phyloP scores from a whole-genome alignment of 495 filamentous ascomycete species.

The Oidiodendron maius region DNA sequence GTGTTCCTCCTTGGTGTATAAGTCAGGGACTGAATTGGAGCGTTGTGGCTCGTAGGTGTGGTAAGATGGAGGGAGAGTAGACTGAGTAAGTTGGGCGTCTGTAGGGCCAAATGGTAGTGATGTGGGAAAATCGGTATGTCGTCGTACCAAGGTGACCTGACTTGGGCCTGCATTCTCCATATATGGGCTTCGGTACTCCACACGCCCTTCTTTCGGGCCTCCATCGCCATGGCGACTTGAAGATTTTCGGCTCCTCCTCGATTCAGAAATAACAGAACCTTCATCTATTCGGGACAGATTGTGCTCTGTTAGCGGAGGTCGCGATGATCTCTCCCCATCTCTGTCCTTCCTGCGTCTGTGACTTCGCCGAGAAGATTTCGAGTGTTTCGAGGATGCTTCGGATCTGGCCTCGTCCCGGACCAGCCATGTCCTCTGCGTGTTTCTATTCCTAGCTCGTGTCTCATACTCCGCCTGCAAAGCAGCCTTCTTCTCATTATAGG shows the following conservation, averaged over 20 bases:
- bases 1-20: constrained; percentile 35
- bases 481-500: constrained; percentile 78
- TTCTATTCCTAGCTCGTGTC: constrained; percentile 36
- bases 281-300: constrained; percentile 17
- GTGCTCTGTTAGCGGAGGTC: constrained; percentile 16
- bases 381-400: constrained; percentile 23
- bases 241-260: constrained; percentile 14
- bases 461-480: constrained; percentile 62
- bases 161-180: constrained; percentile 26
- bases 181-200: constrained; percentile 32
- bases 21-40: constrained; percentile 33
- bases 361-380: constrained; percentile 1
- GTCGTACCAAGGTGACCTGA: constrained; percentile 19
- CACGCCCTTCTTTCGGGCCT: not conserved
- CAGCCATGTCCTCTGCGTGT: constrained; percentile 14
- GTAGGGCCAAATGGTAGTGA: not conserved
- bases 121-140: constrained; percentile 15
- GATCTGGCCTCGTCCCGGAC: constrained; percentile 32
- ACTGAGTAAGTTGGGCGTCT: constrained; percentile 19
- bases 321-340: constrained; percentile 8
- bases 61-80: constrained; percentile 12
- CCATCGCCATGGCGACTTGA: constrained; percentile 8
- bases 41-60: constrained; percentile 15
- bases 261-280: constrained; percentile 16
- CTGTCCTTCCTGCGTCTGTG: constrained; percentile 9